Percentiles rank a stretch among this genome's conserved stretches.
These are phyloP conservation scores for Amborella trichopoda DNA, from an alignment of 164 flowering plant genomes.

Conservation along the genomic window DNA sequence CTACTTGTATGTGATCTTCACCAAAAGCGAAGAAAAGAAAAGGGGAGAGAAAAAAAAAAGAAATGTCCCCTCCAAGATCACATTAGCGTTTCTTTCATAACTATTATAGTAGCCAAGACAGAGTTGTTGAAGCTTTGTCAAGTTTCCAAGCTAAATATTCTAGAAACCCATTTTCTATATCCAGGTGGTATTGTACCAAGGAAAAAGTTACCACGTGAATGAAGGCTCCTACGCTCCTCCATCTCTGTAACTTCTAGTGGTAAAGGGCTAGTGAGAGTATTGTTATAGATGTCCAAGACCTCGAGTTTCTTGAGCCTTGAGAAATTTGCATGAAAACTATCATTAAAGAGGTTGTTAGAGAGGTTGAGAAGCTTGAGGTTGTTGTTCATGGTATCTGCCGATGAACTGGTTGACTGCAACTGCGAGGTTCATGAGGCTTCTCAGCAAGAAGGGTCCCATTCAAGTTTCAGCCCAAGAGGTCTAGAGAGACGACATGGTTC, in stretches of 20 bases:
- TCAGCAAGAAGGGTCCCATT: slow-evolving; percentile 50
- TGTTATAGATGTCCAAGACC: slow-evolving; percentile 74
- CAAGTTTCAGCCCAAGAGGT: slow-evolving; percentile 50
- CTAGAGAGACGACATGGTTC: slow-evolving; percentile 47
- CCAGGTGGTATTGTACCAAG: slow-evolving; percentile 55
- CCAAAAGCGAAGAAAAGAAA: too few species aligned
- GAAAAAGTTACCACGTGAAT: slow-evolving; percentile 86
- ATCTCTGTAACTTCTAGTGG: slow-evolving; percentile 39
- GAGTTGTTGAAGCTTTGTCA: slow-evolving; percentile 54
- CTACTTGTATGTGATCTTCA: too few species aligned
- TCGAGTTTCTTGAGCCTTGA: slow-evolving; percentile 26
- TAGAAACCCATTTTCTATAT: slow-evolving; percentile 45
- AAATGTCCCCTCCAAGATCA: too few species aligned
- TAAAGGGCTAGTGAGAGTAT: slow-evolving; percentile 59
- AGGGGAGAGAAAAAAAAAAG: too few species aligned
- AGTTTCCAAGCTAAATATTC: slow-evolving; percentile 88
- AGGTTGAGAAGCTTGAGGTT: slow-evolving; percentile 50
- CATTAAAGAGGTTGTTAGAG: slow-evolving; percentile 66
- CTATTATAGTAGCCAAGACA: slow-evolving; percentile 79
- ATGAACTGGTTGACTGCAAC: slow-evolving; percentile 42
- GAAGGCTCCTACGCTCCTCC: slow-evolving; percentile 43
- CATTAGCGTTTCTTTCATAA: too few species aligned
- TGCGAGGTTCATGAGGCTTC: slow-evolving; percentile 37
- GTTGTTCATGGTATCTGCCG: slow-evolving; percentile 40
- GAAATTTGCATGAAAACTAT: slow-evolving; percentile 37